Base-by-base conservation (phyloP, 139 green algal species). In the Coelastrella sp. region DNA sequence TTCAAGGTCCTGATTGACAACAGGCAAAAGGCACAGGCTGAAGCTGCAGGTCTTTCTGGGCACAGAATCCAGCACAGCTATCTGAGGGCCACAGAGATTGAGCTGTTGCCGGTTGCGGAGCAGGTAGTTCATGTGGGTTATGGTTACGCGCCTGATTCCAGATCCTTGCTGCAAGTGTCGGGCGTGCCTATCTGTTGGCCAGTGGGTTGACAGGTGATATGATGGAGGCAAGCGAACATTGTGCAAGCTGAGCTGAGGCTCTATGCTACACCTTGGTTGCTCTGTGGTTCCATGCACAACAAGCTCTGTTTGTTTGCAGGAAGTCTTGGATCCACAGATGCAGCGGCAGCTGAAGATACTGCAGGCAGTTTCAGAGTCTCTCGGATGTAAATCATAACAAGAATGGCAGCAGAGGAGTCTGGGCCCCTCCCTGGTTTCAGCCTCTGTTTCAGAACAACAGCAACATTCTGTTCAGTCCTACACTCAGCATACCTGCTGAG, bases 1-100 rank as follows among this genome's bases (percentile, higher is more conserved):
- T 82, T 82, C 37, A 41, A 82, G 6, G 35, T 82, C 2, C 25
- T 82, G 34, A 71, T 40, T 27, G 53, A 82, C 17, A 8, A 27
- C 35, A 51, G 37, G 21, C 35, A 69, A 35, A 60, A 82, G 53
- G 32, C 48, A 8, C 19, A 57, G 75, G 34, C 30, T n/a, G 11
- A 66, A n/a, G 45, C 75, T n/a, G 51, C 32, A 23, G 75, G 35
- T 4, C 2, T 53, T 48, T 32, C 53, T 51, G 45, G 53, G 30
- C 66, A 9, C n/a, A 17, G 15, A n/a, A 35, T 35, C 11, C 35
- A 30, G 34, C 75, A 82, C 32, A 53, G 51, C 35, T 82, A 45
- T 34, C 51, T 59, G 75, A 35, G 75, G 15, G 75, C 75, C 6
- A 72, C 35, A 41, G 8, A 69, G 8, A 17, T 82, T 4, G 23